Percentiles rank a stretch among this genome's conserved stretches.
Evolutionary conservation across 2,329 filamentous ascomycete species (phyloP).

Genomic region (Lachnellula willkommii): DNA sequence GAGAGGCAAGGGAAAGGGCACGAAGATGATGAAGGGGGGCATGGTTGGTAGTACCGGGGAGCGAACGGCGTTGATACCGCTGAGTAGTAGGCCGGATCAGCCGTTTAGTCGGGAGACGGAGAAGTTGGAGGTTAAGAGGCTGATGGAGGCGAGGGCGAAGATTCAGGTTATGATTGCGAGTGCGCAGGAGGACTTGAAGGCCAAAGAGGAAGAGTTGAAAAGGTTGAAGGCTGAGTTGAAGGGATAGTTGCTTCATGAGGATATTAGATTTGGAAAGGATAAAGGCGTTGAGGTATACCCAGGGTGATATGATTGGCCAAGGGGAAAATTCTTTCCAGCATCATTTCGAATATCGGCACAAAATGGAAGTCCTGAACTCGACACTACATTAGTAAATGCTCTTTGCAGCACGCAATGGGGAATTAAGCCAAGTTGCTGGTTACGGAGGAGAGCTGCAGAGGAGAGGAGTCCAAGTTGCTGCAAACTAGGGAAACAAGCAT

Average conservation of each 20-base stretch:
- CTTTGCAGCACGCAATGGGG: no score
- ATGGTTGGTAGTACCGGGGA: slow-evolving; percentile 44
- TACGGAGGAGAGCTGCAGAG: no score
- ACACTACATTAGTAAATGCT: no score
- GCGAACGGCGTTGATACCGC: slow-evolving; percentile 70
- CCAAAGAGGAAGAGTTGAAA: slow-evolving; percentile 23
- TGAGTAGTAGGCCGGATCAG: slow-evolving; percentile 58
- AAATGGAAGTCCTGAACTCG: no score
- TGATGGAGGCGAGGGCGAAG: slow-evolving; percentile 59
- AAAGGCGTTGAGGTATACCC: no score
- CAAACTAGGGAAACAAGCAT: no score
- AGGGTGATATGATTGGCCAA: no score
- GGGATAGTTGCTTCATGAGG: background rate
- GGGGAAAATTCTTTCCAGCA: no score
- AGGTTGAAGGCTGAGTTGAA: slow-evolving; percentile 16
- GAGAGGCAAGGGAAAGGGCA: slow-evolving; percentile 54
- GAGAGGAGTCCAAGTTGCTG: no score
- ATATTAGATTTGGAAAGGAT: no score
- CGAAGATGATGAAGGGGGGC: slow-evolving; percentile 36
- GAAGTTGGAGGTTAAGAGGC: slow-evolving; percentile 54
- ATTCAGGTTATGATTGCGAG: slow-evolving; percentile 43
- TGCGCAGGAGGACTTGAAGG: slow-evolving; percentile 20
- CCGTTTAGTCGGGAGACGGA: slow-evolving; percentile 72
- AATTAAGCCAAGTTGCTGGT: no score
- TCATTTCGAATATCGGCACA: no score